Evolutionary conservation across 1,284 basidiomycete species (phyloP).

Genomic region (Rhizoctonia solani): DNA sequence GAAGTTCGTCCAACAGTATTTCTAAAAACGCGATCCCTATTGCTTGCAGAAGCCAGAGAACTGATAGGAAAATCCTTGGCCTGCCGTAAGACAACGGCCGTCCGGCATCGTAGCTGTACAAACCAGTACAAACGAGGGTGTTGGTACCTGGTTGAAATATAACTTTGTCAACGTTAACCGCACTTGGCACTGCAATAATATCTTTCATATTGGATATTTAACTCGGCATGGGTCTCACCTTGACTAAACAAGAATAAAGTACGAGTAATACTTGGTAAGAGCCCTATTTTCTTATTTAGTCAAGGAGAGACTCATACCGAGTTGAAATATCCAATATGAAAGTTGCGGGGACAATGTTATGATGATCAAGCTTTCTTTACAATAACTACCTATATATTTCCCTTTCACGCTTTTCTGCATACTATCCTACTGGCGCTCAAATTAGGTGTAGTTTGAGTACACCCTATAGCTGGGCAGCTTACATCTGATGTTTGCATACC

Average conservation of each 20-base stretch:
- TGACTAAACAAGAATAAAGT: constrained; percentile 18
- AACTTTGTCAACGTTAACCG: constrained; percentile 24
- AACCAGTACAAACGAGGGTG: constrained; percentile 23
- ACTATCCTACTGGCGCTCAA: too few relatives aligned
- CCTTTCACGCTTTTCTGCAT: too few relatives aligned
- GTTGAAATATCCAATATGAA: too few relatives aligned
- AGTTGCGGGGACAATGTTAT: too few relatives aligned
- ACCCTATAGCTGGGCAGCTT: too few relatives aligned
- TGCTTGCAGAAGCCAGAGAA: neutral
- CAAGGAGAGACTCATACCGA: too few relatives aligned
- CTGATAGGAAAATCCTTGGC: neutral
- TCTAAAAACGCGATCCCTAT: constrained; percentile 9
- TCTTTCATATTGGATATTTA: constrained; percentile 15
- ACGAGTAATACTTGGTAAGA: constrained; percentile 17
- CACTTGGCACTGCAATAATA: constrained; percentile 23
- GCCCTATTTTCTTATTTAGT: too few relatives aligned
- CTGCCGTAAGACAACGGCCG: constrained; percentile 4
- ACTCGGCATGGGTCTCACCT: constrained; percentile 23
- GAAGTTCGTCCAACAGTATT: constrained; percentile 15
- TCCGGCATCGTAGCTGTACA: constrained; percentile 19
- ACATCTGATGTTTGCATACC: too few relatives aligned
- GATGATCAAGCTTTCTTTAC: too few relatives aligned
- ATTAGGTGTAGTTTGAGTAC: too few relatives aligned
- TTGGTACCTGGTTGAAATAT: constrained; percentile 18
- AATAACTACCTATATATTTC: too few relatives aligned